These are phyloP conservation scores for Umbelopsis ramanniana DNA, from an alignment of 192 early-diverging fungal genomes.

Conservation along the genomic window DNA sequence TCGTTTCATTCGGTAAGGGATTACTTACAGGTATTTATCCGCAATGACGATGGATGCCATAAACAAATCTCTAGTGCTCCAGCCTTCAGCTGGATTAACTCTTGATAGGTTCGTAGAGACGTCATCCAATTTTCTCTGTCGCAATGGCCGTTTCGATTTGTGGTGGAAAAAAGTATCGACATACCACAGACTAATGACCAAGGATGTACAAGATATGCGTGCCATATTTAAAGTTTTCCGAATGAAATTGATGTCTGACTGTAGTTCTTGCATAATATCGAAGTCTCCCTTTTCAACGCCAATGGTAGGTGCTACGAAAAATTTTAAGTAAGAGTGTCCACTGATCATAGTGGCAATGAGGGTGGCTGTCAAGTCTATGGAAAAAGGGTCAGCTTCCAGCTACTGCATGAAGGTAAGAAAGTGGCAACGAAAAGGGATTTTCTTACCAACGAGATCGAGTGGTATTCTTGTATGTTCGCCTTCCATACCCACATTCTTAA, in stretches of 20 bases:
- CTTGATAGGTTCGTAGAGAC: background rate
- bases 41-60: slow-evolving; percentile 51
- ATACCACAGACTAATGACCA: slow-evolving; percentile 52
- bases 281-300: slow-evolving; percentile 5
- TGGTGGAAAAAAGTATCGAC: slow-evolving; percentile 49
- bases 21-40: slow-evolving; percentile 53
- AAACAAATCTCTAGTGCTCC: slow-evolving; percentile 50
- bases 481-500: slow-evolving; percentile 45
- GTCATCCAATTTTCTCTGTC: slow-evolving; percentile 40
- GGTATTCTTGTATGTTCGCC: slow-evolving; percentile 48
- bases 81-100: slow-evolving; percentile 30
- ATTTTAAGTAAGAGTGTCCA: slow-evolving; percentile 39
- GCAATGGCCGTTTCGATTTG: slow-evolving; percentile 23
- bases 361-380: slow-evolving; percentile 52
- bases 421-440: background rate
- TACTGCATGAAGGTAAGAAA: background rate
- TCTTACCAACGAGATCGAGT: slow-evolving; percentile 53
- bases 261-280: slow-evolving; percentile 14
- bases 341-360: slow-evolving; percentile 49
- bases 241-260: slow-evolving; percentile 50
- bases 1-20: no score
- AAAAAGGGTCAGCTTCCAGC: background rate
- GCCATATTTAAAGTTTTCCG: slow-evolving; percentile 49
- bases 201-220: slow-evolving; percentile 52
- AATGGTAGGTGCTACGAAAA: background rate